Evolutionary conservation across 1,284 basidiomycete species (phyloP).

Genomic region (Ceratobasidium sp.): DNA sequence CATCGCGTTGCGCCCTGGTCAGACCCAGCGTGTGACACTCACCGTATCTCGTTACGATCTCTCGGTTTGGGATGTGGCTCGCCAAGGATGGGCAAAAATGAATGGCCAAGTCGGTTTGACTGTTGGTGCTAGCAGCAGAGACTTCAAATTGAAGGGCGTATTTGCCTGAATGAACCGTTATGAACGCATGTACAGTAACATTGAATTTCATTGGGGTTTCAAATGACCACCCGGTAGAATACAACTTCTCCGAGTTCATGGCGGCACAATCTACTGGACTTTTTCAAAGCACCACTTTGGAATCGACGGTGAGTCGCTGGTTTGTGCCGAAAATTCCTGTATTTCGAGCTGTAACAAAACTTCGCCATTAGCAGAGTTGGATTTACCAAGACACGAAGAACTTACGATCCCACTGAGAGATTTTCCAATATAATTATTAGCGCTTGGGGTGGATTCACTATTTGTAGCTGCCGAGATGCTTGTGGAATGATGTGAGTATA

Average conservation of each 20-base stretch:
- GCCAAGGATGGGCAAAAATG: conserved; percentile 42
- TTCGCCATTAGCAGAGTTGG: too few species aligned
- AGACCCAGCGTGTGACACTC: conserved; percentile 52
- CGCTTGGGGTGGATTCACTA: background rate
- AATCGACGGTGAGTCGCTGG: background rate
- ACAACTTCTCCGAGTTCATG: too few species aligned
- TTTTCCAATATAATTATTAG: background rate
- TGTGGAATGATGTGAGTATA: background rate
- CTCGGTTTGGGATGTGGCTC: conserved; percentile 42
- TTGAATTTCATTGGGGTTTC: conserved; percentile 3
- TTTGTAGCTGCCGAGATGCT: background rate
- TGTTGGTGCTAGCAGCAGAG: conserved; percentile 43
- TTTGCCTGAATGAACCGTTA: conserved; percentile 3
- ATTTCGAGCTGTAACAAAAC: background rate
- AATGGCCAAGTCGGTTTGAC: conserved; percentile 36
- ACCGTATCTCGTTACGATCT: conserved; percentile 47
- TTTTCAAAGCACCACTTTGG: background rate
- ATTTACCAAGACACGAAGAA: too few species aligned
- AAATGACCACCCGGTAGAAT: too few species aligned
- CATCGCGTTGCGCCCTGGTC: conserved; percentile 54
- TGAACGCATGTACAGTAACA: background rate
- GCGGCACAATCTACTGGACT: too few species aligned
- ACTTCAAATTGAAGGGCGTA: conserved; percentile 39
- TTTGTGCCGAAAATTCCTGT: background rate
- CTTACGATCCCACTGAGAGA: background rate